A percentile compares a stretch with the other conserved stretches of the same genome.
phyloP scores from a whole-genome alignment of 202 grass and related monocot species.

The Saccharum hybrid region DNA sequence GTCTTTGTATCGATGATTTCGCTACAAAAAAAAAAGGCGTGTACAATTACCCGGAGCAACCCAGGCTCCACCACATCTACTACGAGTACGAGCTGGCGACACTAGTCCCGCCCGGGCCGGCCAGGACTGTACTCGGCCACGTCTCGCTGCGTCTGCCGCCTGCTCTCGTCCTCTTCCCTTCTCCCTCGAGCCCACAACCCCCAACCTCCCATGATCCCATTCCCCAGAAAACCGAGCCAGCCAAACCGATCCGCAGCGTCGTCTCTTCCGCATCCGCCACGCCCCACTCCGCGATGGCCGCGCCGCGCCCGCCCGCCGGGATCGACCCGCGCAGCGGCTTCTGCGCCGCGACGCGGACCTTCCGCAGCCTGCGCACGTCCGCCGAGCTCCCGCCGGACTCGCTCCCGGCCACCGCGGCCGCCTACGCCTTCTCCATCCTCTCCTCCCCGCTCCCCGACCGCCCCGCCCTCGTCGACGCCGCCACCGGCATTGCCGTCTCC shows the following conservation, averaged over 20 bases:
- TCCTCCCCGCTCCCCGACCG: slow-evolving; percentile 52
- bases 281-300: background rate
- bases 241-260: background rate
- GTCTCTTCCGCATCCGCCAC: background rate
- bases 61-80: background rate
- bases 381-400: slow-evolving; percentile 50
- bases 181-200: too few relatives aligned
- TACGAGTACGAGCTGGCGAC: background rate
- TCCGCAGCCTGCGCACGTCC: slow-evolving; percentile 58
- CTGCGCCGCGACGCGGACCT: slow-evolving; percentile 57
- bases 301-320: background rate
- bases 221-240: too few relatives aligned
- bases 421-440: slow-evolving; percentile 62
- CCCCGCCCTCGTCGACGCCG: slow-evolving; percentile 60
- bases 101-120: background rate
- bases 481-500: slow-evolving; percentile 59
- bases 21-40: too few relatives aligned
- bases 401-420: slow-evolving; percentile 54
- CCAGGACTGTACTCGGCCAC: slow-evolving; percentile 4
- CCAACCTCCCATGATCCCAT: too few relatives aligned
- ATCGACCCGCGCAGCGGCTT: slow-evolving; percentile 69
- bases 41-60: too few relatives aligned
- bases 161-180: too few relatives aligned
- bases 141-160: background rate
- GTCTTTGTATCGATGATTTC: too few relatives aligned